phyloP scores from a whole-genome alignment of 306 rosid genomes.

The Cicer chorassanicum region DNA sequence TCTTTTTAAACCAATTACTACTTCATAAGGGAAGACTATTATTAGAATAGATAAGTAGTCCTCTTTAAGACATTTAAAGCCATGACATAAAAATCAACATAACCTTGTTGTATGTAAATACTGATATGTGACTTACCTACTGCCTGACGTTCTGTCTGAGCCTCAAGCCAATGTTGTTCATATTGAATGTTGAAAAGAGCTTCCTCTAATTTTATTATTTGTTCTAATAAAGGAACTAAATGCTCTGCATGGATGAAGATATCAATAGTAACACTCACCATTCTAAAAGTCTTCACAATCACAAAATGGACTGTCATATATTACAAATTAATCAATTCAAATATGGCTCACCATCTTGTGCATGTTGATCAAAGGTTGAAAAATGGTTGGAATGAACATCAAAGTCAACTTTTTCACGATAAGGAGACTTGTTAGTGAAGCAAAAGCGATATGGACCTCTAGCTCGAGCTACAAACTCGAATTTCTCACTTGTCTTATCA shows the following conservation, averaged over 20 bases:
- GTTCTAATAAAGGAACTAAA: slow-evolving; percentile 61
- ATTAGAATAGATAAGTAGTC: too few relatives aligned
- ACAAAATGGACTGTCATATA: neutral
- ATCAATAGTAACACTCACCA: slow-evolving; percentile 33
- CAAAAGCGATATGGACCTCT: slow-evolving; percentile 73
- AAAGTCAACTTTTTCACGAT: slow-evolving; percentile 80
- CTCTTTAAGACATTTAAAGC: neutral
- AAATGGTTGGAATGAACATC: slow-evolving; percentile 72
- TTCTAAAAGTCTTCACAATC: neutral
- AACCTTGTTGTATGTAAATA: neutral
- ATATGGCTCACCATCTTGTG: slow-evolving; percentile 59
- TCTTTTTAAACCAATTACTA: too few relatives aligned
- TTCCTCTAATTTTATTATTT: slow-evolving; percentile 70
- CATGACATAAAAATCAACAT: slow-evolving; percentile 14
- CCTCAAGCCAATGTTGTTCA: slow-evolving; percentile 90
- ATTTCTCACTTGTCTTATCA: slow-evolving; percentile 68
- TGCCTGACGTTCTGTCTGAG: slow-evolving; percentile 80
- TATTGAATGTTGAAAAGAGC: slow-evolving; percentile 80
- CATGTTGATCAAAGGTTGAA: slow-evolving; percentile 59
- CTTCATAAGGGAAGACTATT: too few relatives aligned
- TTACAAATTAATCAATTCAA: neutral
- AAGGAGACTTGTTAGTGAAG: slow-evolving; percentile 81
- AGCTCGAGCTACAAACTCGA: slow-evolving; percentile 58
- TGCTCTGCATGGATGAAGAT: slow-evolving; percentile 59
- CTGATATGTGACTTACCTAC: slow-evolving; percentile 48